Conservation (phyloP, 371 early-diverging fungal genomes). For the Syncephalastrum sp. region DNA sequence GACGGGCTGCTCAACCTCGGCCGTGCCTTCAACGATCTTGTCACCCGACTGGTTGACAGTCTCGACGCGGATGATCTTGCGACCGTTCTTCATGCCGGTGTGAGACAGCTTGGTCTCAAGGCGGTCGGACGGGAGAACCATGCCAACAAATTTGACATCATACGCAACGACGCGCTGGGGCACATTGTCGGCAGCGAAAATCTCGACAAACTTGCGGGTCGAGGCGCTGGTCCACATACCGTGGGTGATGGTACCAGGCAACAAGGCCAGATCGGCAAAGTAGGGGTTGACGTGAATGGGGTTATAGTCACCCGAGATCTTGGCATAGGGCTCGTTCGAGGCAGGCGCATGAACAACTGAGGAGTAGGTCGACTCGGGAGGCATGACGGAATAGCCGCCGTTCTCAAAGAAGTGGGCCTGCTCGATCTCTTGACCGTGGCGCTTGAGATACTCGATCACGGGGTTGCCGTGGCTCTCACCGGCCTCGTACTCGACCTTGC, state of each 20-base stretch:
- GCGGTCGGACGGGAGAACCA: slow-evolving; percentile 87
- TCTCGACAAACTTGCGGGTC: slow-evolving; percentile 93
- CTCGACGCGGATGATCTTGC: slow-evolving; percentile 92
- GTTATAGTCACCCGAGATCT: slow-evolving; percentile 90
- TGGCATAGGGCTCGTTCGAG: slow-evolving; percentile 87
- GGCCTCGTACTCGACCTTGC: slow-evolving; percentile 74
- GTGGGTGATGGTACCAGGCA: slow-evolving; percentile 96
- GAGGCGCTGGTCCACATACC: slow-evolving; percentile 98
- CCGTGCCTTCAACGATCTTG: slow-evolving; percentile 88
- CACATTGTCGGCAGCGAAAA: slow-evolving; percentile 92
- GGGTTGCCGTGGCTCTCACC: slow-evolving; percentile 79
- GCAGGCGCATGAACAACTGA: slow-evolving; percentile 79
- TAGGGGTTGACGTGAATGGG: slow-evolving; percentile 97
- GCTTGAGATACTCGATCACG: slow-evolving; percentile 79
- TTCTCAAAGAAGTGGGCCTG: slow-evolving; percentile 80
- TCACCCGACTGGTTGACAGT: slow-evolving; percentile 86
- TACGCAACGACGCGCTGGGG: slow-evolving; percentile 87
- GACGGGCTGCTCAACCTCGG: slow-evolving; percentile 91
- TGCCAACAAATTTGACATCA: slow-evolving; percentile 77
- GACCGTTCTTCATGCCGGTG: slow-evolving; percentile 96
- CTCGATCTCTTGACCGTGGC: slow-evolving; percentile 79
- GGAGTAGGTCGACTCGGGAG: slow-evolving; percentile 78
- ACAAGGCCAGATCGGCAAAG: slow-evolving; percentile 89
- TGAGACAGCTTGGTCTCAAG: slow-evolving; percentile 89
- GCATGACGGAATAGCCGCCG: slow-evolving; percentile 93